Conservation (phyloP, 2,329 filamentous ascomycete genomes). For the Talaromyces islandicus region DNA sequence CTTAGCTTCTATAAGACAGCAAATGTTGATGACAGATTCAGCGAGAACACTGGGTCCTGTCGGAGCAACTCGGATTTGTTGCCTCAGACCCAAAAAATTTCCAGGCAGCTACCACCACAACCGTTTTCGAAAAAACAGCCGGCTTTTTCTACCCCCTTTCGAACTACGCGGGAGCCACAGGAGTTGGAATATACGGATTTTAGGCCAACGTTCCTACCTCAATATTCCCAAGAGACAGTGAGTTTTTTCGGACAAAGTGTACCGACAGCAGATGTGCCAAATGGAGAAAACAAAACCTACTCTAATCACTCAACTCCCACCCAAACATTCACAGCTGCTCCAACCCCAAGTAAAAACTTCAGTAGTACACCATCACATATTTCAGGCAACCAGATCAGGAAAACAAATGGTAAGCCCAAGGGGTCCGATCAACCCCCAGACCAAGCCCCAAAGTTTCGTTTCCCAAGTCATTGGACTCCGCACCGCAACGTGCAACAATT, state of each 20-base stretch:
- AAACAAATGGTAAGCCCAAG: background rate
- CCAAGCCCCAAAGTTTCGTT: background rate
- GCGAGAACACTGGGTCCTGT: background rate
- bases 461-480: slow-evolving; percentile 1
- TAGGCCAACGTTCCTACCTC: background rate
- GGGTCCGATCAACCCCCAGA: background rate
- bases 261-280: background rate
- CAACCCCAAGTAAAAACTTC: background rate
- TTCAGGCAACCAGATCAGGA: background rate
- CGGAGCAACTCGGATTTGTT: slow-evolving; percentile 2
- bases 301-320: background rate
- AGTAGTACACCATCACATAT: background rate
- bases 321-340: background rate
- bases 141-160: background rate
- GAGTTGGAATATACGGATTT: background rate
- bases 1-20: background rate
- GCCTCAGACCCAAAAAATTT: slow-evolving; percentile 5
- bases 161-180: background rate
- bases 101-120: slow-evolving; percentile 1
- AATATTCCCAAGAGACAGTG: background rate
- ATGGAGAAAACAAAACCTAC: background rate
- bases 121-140: background rate
- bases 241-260: slow-evolving; percentile 1
- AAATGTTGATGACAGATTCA: background rate
- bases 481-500: background rate